A percentile compares a stretch with the other conserved stretches of the same genome.
Conservation (phyloP, 2,329 filamentous ascomycete genomes). For the Teratosphaeria zuluensis region DNA sequence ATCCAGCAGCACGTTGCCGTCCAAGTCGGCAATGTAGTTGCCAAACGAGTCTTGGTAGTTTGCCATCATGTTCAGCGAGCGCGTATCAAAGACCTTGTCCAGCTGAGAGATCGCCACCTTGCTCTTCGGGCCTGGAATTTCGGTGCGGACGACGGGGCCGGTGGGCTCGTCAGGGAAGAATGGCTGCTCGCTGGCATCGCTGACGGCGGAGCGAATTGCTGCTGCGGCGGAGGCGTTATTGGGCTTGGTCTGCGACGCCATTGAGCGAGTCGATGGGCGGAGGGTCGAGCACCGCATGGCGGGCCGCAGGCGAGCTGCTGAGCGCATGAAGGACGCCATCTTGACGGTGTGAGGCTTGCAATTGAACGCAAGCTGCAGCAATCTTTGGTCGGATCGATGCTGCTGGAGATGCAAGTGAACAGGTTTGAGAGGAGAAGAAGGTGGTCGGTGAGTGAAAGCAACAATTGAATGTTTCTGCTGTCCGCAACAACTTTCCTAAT, state of each 20-base stretch:
- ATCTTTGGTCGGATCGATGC: background rate
- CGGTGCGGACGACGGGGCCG: slow-evolving; percentile 44
- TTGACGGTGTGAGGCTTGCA: background rate
- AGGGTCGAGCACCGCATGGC: slow-evolving; percentile 11
- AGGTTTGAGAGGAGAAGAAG: background rate
- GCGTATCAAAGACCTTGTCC: slow-evolving; percentile 71
- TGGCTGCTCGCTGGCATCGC: slow-evolving; percentile 20
- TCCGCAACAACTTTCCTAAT: background rate
- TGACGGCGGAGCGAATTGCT: slow-evolving; percentile 21
- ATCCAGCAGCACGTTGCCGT: slow-evolving; percentile 64
- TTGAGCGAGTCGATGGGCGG: slow-evolving; percentile 2
- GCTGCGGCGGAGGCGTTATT: slow-evolving; percentile 15
- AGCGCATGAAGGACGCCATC: slow-evolving; percentile 25
- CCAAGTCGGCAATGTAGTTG: slow-evolving; percentile 69
- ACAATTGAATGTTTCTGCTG: background rate
- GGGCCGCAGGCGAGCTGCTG: slow-evolving; percentile 22
- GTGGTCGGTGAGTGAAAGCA: background rate
- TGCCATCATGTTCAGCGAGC: slow-evolving; percentile 72
- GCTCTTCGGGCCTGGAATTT: slow-evolving; percentile 68
- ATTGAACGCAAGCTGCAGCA: background rate
- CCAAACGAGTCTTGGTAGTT: slow-evolving; percentile 66
- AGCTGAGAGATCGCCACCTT: slow-evolving; percentile 60
- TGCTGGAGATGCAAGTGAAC: background rate
- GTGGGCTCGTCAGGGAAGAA: slow-evolving; percentile 48
- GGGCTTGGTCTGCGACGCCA: slow-evolving; percentile 24